Base-by-base conservation (phyloP, 2,329 filamentous ascomycete genomes). In the Leptodontidium sp. region DNA sequence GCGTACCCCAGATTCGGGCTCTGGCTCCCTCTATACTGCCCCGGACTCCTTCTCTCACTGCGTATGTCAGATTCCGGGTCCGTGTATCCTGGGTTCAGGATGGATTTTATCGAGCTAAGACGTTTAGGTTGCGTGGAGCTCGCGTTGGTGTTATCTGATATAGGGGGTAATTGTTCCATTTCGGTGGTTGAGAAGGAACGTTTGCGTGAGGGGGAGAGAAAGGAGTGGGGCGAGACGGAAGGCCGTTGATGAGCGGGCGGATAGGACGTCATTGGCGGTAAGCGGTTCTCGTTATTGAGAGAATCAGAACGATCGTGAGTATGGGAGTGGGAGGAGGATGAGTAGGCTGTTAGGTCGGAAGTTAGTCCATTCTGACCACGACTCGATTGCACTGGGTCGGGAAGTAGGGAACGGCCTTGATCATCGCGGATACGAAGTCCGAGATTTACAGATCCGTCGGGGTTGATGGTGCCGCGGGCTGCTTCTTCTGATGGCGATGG, bases 91-190 rank as follows among this genome's bases (percentile, higher is more conserved):
- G 88, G 88, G 71, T 93, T 94, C 14, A 94, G 81, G 55, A 94
- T 90, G 5, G 91, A 92, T 72, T 90, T 92, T 70, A 94, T 94
- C 2, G 91, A 93, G 21, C 90, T 92, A 4, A 93, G 80, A 15
- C 91, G 88, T 77, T 91, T 86, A 52, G 87, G 80, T 47, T 80
- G 81, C 32, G 88, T 84, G 29, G 82, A 80, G 1, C 38, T 29
- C 40, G 59, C 50, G 38, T 52, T 52, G n/a, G 76, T 74, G 17
- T 35, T 68, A 38, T 74, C 69, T 2, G 67, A 12, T 43, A 70
- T 49, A 14, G 68, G 61, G 1, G 61, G 32, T 8, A 71, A 65
- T n/a, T 77, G 76, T 47, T 88, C 87, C 24, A 83, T 84, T 65
- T 90, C 87, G 0, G 85, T 82, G 0, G 85, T 82, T 0, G 90